These are phyloP conservation scores for Lobosporangium transversale DNA, from an alignment of 192 early-diverging fungal genomes.

Conservation along the genomic window DNA sequence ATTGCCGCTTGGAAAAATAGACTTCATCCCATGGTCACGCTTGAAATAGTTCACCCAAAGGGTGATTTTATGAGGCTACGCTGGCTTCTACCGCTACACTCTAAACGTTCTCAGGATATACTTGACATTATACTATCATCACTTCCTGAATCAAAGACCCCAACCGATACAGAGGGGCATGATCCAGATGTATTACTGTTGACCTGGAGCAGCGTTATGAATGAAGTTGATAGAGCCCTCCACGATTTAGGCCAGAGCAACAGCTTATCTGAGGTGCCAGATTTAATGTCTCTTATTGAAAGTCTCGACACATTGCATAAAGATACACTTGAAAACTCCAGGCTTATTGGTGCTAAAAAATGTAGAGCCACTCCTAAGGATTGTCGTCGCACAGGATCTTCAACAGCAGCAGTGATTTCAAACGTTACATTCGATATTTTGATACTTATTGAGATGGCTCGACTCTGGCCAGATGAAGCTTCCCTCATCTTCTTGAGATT, in stretches of 20 bases:
- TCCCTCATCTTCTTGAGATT: conserved; percentile 11
- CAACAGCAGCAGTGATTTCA: conserved; percentile 1
- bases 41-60: conserved; percentile 17
- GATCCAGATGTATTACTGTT: background rate
- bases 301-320: background rate
- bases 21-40: conserved; percentile 15
- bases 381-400: background rate
- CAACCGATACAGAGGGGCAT: background rate
- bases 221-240: conserved; percentile 21
- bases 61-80: conserved; percentile 28
- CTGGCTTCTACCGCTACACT: conserved; percentile 13
- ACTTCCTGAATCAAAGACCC: background rate
- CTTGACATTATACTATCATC: conserved; percentile 28
- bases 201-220: conserved; percentile 25
- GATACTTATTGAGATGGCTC: conserved; percentile 17
- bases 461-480: conserved; percentile 5
- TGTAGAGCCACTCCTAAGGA: background rate
- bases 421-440: conserved; percentile 38
- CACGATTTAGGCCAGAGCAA: background rate
- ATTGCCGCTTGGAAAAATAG: conserved; percentile 16
- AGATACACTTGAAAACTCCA: background rate
- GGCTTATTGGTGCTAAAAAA: background rate
- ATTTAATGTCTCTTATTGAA: background rate
- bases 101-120: conserved; percentile 19
- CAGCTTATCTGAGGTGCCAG: conserved; percentile 1